Conservation (phyloP, 2,329 filamentous ascomycete species). For the Bertia moriformis region DNA sequence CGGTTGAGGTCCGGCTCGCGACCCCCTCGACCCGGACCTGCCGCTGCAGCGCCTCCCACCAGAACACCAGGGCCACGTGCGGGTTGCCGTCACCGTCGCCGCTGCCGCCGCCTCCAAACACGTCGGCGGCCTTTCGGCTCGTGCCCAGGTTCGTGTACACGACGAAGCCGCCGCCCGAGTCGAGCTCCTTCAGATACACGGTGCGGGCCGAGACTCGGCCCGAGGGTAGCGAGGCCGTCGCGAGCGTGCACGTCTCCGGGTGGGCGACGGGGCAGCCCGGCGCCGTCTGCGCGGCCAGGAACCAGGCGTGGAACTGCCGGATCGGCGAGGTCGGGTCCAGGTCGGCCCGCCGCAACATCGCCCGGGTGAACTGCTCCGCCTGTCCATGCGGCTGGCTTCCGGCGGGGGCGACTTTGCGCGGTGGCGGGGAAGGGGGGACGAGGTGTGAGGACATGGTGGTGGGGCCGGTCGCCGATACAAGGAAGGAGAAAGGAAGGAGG, state of each 20-base stretch:
- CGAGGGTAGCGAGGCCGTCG: conserved; percentile 48
- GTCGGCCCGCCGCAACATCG: conserved; percentile 27
- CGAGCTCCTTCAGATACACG: conserved; percentile 64
- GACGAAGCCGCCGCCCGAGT: conserved; percentile 46
- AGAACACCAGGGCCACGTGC: conserved; percentile 52
- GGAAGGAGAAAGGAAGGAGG: too few relatives aligned
- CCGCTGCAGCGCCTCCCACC: conserved; percentile 51
- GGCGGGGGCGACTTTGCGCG: conserved; percentile 37
- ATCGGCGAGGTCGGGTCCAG: conserved; percentile 33
- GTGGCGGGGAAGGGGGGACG: too few relatives aligned
- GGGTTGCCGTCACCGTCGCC: conserved; percentile 38
- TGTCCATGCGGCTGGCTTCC: conserved; percentile 25
- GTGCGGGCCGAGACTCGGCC: conserved; percentile 50
- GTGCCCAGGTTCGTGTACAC: conserved; percentile 60
- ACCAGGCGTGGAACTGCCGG: conserved; percentile 58
- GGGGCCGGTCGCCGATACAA: too few relatives aligned
- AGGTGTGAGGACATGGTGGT: too few relatives aligned
- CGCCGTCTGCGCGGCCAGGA: conserved; percentile 34
- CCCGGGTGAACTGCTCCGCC: conserved; percentile 44
- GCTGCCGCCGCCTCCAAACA: too few relatives aligned
- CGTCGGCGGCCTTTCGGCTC: conserved; percentile 29
- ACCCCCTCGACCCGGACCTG: conserved; percentile 56
- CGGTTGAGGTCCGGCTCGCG: conserved; percentile 39
- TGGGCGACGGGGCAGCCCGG: background rate
- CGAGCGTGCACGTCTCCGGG: conserved; percentile 54